Evolutionary conservation across 495 filamentous ascomycete species (phyloP), one percentile per base, ranked within the genome.

Genomic region (Cercophora sp.): DNA sequence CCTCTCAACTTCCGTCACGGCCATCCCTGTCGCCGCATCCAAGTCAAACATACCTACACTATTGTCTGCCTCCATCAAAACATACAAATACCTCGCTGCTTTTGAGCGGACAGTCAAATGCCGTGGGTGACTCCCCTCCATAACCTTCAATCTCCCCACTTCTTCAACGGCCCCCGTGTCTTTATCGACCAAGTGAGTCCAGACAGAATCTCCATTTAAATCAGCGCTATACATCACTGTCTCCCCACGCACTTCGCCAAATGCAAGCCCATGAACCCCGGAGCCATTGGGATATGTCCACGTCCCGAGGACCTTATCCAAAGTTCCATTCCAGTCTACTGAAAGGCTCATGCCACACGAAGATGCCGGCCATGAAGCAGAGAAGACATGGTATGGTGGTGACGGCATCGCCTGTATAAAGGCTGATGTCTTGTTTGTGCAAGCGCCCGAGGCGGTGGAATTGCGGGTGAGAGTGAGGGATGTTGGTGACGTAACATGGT

Each of bases 381-480:
- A 60, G 44, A 67, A 70, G 5, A 68, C 67, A 8, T 55, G 37
- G 48, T 69, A 69, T 0, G 70, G 70, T 9, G 42, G 24, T 3
- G 35, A 29, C 1, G 49, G 51, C 34, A 41, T 51, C 13, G 65
- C 60, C 0, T 55, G 39, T 26, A 68, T 45, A 44, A 66, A 72
- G 43, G 66, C 57, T 22, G 57, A 60, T 37, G 60, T 66, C 15
- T 39, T 54, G 25, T 57, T 61, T 0, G 40, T 11, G 48, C 70
- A 71, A 13, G 82, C 83, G 26, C 77, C 79, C 5, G 80, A 81
- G 16, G 83, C 86, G 11, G 82, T 72, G 54, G 90, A 70, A 62
- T 81, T 85, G 0, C 79, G 79, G 49, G 87, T 81, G 37, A 85
- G 73, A 51, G 84, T 81, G 55, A 80, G 81, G 3, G 75, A 71